These are phyloP conservation scores for Fusarium udum DNA, from an alignment of 2,329 filamentous ascomycete genomes.

Conservation along the genomic window DNA sequence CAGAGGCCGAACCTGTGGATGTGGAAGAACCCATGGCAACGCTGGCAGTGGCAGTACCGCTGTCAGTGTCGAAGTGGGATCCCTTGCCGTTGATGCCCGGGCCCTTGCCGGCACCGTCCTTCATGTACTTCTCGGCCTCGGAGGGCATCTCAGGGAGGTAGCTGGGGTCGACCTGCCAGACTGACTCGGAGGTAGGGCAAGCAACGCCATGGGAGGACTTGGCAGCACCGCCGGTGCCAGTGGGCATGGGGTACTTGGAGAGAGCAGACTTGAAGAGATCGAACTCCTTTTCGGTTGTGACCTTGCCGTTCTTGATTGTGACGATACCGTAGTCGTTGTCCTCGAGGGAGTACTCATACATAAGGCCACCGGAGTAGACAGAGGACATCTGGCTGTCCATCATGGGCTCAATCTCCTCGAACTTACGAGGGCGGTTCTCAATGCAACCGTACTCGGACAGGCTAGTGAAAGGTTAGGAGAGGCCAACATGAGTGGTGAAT, in stretches of 20 bases:
- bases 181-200: constrained; percentile 60
- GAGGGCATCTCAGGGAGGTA: constrained; percentile 62
- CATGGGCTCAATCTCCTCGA: constrained; percentile 80
- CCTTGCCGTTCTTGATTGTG: constrained; percentile 63
- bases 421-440: constrained; percentile 78
- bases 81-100: constrained; percentile 63
- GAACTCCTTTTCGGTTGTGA: constrained; percentile 71
- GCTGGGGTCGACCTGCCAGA: constrained; percentile 63
- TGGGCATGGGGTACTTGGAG: constrained; percentile 59
- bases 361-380: constrained; percentile 94
- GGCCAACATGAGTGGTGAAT: neutral
- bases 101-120: constrained; percentile 61
- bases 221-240: constrained; percentile 60
- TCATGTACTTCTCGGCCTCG: constrained; percentile 63
- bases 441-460: constrained; percentile 94
- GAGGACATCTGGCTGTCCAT: constrained; percentile 85
- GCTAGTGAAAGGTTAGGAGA: constrained; percentile 47
- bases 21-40: constrained; percentile 46
- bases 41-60: constrained; percentile 58
- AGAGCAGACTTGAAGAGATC: constrained; percentile 60
- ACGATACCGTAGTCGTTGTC: constrained; percentile 84
- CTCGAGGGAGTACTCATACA: constrained; percentile 93
- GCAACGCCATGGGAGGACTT: constrained; percentile 56
- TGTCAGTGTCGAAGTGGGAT: constrained; percentile 61
- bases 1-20: constrained; percentile 39